phyloP scores from a whole-genome alignment of 176 grass and related monocot species.

The Ananas comosus region DNA sequence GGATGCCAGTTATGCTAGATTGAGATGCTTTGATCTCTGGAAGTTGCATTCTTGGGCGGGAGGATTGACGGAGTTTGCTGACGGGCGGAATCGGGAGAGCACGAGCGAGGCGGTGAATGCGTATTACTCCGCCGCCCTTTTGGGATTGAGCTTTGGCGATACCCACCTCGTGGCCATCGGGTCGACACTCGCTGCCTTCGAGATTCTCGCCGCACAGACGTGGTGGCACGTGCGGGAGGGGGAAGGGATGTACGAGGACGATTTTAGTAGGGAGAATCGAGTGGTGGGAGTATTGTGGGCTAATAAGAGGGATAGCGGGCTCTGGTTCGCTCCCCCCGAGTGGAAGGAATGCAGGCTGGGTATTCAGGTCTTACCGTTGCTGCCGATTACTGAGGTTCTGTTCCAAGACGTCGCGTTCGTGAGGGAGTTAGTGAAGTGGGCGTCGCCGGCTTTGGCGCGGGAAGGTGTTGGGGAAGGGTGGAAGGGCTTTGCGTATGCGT shows the following conservation, averaged over 20 bases:
- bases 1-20: constrained; percentile 38
- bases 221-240: constrained; percentile 89
- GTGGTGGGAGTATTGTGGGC: constrained; percentile 68
- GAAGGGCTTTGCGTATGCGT: constrained; percentile 89
- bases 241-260: constrained; percentile 55
- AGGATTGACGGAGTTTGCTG: constrained; percentile 68
- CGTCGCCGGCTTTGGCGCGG: constrained; percentile 41
- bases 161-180: constrained; percentile 44
- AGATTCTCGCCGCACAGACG: constrained; percentile 65
- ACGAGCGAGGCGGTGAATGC: constrained; percentile 82
- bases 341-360: constrained; percentile 80
- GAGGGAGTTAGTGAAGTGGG: constrained; percentile 69
- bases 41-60: constrained; percentile 93
- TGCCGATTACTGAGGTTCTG: constrained; percentile 67
- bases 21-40: constrained; percentile 81
- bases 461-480: constrained; percentile 79
- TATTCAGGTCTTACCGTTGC: constrained; percentile 67
- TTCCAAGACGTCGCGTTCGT: constrained; percentile 52
- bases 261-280: constrained; percentile 52
- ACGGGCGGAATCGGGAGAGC: constrained; percentile 95
- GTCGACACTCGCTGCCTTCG: constrained; percentile 55
- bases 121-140: constrained; percentile 65
- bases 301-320: constrained; percentile 89
- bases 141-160: constrained; percentile 81
- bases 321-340: constrained; percentile 80